Evolutionary conservation across 1,284 basidiomycete species (phyloP).

Genomic region (Puccinia polysora): DNA sequence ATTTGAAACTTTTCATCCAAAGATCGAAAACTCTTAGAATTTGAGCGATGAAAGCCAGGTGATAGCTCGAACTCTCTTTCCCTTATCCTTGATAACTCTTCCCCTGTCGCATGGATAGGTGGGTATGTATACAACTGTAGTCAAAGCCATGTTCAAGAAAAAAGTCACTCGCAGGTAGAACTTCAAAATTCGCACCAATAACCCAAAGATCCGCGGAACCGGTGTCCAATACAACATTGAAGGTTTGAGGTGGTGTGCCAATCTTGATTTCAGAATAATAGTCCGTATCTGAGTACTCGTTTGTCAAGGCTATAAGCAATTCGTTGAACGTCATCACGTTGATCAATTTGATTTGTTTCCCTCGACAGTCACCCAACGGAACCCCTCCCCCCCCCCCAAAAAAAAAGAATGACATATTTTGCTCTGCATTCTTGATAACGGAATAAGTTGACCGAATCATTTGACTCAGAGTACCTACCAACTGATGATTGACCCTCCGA

Average conservation of each 20-base stretch:
- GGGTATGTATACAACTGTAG: no score
- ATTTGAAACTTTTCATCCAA: slow-evolving; percentile 49
- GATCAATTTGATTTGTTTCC: background rate
- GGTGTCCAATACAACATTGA: slow-evolving; percentile 58
- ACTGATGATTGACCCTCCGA: background rate
- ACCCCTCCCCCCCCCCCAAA: background rate
- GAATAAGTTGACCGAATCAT: no score
- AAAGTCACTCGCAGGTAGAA: background rate
- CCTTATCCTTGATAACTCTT: background rate
- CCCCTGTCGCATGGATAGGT: background rate
- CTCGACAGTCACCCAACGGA: background rate
- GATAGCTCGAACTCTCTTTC: slow-evolving; percentile 42
- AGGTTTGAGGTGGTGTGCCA: slow-evolving; percentile 56
- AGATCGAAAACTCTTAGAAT: slow-evolving; percentile 47
- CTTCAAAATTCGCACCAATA: slow-evolving; percentile 46
- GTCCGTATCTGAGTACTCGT: slow-evolving; percentile 26
- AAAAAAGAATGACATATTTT: slow-evolving; percentile 1
- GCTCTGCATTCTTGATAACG: background rate
- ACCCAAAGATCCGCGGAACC: slow-evolving; percentile 57
- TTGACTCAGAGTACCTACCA: background rate
- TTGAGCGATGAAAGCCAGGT: slow-evolving; percentile 44
- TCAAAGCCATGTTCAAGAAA: no score
- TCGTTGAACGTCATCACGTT: background rate
- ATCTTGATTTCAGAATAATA: slow-evolving; percentile 51
- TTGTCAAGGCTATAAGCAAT: slow-evolving; percentile 41